Evolutionary conservation across 2,329 filamentous ascomycete genomes (phyloP).

Genomic region (Fusarium metavorans): DNA sequence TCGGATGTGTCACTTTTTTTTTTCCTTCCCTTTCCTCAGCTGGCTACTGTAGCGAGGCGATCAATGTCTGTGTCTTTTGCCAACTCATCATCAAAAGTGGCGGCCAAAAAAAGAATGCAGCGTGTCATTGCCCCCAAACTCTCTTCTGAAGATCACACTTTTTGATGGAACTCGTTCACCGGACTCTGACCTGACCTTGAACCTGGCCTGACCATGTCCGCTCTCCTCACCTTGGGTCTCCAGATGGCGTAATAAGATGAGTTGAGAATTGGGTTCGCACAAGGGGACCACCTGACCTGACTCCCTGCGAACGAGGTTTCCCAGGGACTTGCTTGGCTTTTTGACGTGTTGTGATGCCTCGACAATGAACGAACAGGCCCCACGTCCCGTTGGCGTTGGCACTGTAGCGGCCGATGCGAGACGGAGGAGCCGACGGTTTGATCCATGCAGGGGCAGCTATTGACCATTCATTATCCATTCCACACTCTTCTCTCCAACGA

Average conservation of each 20-base stretch:
- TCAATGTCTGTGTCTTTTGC: background rate
- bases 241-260: background rate
- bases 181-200: slow-evolving; percentile 3
- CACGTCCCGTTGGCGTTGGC: background rate
- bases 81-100: background rate
- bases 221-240: background rate
- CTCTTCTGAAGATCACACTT: background rate
- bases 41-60: background rate
- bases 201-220: slow-evolving; percentile 1
- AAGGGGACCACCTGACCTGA: slow-evolving; percentile 14
- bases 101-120: background rate
- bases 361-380: background rate
- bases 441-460: slow-evolving; percentile 5
- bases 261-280: slow-evolving; percentile 3
- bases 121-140: background rate
- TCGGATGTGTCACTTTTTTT: background rate
- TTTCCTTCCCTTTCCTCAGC: background rate
- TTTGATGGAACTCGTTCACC: slow-evolving; percentile 18
- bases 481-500: background rate
- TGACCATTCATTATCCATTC: slow-evolving; percentile 6
- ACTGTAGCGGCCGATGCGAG: background rate
- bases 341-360: background rate
- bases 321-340: background rate
- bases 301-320: slow-evolving; percentile 1
- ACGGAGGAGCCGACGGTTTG: background rate